These are phyloP conservation scores for Penicillium capsulatum DNA, from an alignment of 2,329 filamentous ascomycete genomes.

Conservation along the genomic window DNA sequence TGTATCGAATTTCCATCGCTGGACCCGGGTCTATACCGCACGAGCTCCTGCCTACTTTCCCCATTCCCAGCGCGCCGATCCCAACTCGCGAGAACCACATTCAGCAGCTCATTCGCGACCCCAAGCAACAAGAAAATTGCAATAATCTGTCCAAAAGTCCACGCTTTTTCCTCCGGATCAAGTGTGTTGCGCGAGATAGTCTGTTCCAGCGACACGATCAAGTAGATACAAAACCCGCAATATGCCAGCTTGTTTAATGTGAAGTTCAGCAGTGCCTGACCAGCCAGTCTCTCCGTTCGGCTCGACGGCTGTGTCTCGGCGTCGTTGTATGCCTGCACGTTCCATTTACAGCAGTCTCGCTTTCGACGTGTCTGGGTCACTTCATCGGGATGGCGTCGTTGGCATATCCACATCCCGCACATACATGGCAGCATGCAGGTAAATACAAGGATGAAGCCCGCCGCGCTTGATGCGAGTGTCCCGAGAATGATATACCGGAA, in stretches of 20 bases:
- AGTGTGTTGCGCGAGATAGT: constrained; percentile 14
- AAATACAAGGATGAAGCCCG: constrained; percentile 9
- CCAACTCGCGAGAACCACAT: constrained; percentile 17
- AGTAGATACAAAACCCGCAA: constrained; percentile 14
- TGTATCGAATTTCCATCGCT: constrained; percentile 1
- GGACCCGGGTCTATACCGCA: constrained; percentile 1
- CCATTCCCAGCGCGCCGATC: constrained; percentile 9
- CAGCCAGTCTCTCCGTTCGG: constrained; percentile 2
- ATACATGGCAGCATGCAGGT: constrained; percentile 14
- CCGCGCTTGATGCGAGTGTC: constrained; percentile 5
- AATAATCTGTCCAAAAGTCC: constrained; percentile 19
- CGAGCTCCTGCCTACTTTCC: constrained; percentile 6
- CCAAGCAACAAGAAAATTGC: constrained; percentile 17
- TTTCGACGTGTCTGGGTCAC: not conserved
- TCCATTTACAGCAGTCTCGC: constrained; percentile 8
- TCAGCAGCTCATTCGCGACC: constrained; percentile 16
- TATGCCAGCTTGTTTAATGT: constrained; percentile 14
- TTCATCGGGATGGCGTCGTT: constrained; percentile 2
- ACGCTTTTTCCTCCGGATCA: constrained; percentile 11
- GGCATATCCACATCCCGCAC: constrained; percentile 5
- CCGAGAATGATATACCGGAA: constrained; percentile 18
- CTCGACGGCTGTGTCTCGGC: not conserved
- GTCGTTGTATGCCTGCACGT: constrained; percentile 1
- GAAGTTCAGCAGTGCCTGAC: constrained; percentile 8
- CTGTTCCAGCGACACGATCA: constrained; percentile 20